Evolutionary conservation across 2,329 filamentous ascomycete genomes (phyloP).

Genomic region (Biscogniauxia marginata): DNA sequence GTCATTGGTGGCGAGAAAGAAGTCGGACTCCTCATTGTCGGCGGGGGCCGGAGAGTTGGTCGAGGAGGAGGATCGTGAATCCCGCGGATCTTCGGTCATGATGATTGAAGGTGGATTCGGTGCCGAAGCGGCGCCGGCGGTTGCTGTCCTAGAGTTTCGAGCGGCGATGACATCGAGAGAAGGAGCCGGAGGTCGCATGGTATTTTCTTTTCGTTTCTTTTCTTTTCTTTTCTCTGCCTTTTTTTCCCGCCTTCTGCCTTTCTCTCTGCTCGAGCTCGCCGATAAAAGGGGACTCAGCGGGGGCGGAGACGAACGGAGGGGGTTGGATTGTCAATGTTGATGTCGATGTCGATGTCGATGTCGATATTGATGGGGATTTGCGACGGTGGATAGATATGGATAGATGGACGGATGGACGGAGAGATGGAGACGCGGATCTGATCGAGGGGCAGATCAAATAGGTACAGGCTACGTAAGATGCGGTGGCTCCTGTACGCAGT

Average conservation of each 20-base stretch:
- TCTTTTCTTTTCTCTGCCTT: not conserved
- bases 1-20: conserved; percentile 85
- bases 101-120: conserved; percentile 12
- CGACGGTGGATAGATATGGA: not conserved
- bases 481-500: not conserved
- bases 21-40: conserved; percentile 91
- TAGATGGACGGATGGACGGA: not conserved
- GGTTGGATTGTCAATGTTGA: not conserved
- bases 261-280: not conserved
- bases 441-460: not conserved
- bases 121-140: conserved; percentile 7
- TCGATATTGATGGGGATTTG: not conserved
- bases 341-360: not conserved
- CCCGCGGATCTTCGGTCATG: conserved; percentile 41
- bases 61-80: conserved; percentile 63
- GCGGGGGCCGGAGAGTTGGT: conserved; percentile 72
- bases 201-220: not conserved
- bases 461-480: not conserved
- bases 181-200: conserved; percentile 28
- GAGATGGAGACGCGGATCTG: not conserved
- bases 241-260: not conserved
- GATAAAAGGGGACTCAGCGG: not conserved
- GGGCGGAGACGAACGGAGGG: not conserved
- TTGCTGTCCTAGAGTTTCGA: conserved; percentile 15
- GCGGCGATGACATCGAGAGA: conserved; percentile 33